Base-by-base conservation (phyloP, 2,329 filamentous ascomycete species). In the Alternaria hordeiaustralica region DNA sequence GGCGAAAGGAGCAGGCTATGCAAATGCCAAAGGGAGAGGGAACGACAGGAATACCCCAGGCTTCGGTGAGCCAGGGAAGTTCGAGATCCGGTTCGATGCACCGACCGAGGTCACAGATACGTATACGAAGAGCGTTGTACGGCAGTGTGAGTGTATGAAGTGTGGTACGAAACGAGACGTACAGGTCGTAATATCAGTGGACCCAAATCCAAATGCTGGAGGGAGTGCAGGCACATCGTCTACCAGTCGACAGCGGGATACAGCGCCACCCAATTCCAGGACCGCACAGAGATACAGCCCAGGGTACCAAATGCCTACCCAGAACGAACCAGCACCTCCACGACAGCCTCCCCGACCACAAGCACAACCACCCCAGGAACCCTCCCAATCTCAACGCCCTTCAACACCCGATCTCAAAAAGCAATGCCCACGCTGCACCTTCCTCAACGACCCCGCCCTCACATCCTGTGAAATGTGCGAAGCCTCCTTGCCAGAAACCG, bases 151-250 rank as follows among this genome's bases (percentile, higher is more conserved):
- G 61, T 80, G 78, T 46, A 64, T 77, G 63, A 79, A 79, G 61
- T 80, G 78, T 57, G 78, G 77, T 3, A 74, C 70, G 11, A 73
- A 72, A 33, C 69, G 78, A 56, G 77, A 79, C 66, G 77, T 80
- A 2, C 71, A 72, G 33, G 74, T 80, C 13, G 64, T 74, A 1
- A 70, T 79, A 18, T 78, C 75, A 8, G 62, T 79, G 15, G 78
- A 79, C 66, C 78, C 77, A 1, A 71, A 60, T 56, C 71, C 71
- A 3, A 64, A 58, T 12, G 60, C 58, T 28, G 72, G 71, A 20
- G 60, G 64, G 43, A 46, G 26, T 25, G 44, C 30, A 18, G 25
- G 18, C n/a, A 20, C 54, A 13, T 23, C 65, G 47, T 56, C 63
- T 11, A 26, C 63, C 18, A 67, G 64, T 18, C 61, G 44, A 45